Evolutionary conservation across 345 rosid species (phyloP).

Genomic region (Melaleuca quinquenervia): DNA sequence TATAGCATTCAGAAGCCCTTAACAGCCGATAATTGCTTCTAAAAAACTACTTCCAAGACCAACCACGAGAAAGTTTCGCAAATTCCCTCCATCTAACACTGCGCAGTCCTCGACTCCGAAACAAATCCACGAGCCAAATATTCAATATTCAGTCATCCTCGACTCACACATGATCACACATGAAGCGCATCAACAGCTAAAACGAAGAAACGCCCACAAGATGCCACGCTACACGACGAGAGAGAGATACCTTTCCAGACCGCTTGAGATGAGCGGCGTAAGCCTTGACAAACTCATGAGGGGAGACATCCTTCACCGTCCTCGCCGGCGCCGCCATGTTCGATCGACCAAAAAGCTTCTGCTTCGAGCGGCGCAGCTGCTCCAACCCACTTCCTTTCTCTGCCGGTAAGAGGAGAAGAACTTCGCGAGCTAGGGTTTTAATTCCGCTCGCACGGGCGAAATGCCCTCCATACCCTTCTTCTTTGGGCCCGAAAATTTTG

Average conservation of each 20-base stretch:
- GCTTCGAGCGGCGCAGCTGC: not conserved
- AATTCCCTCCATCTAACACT: not conserved
- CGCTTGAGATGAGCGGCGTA: constrained; percentile 45
- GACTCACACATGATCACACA: not conserved
- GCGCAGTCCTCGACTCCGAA: not conserved
- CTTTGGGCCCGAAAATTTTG: not conserved
- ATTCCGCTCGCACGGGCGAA: not conserved
- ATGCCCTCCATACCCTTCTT: not conserved
- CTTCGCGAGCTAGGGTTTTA: not conserved
- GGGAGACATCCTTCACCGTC: constrained; percentile 42
- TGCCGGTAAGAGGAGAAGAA: not conserved
- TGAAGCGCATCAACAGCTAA: not conserved
- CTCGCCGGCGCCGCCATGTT: constrained; percentile 16
- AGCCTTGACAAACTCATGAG: constrained; percentile 49
- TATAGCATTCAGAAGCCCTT: not conserved
- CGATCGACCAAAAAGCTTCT: not conserved
- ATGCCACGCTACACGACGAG: not conserved
- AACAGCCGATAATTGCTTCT: not conserved
- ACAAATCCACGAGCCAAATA: not conserved
- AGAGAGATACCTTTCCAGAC: constrained; percentile 29
- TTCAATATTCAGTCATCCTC: not conserved
- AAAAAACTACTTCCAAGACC: not conserved
- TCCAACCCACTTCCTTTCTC: not conserved
- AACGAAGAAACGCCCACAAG: not conserved
- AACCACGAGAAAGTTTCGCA: too few species aligned